Percentiles rank a stretch among this genome's conserved stretches.
phyloP scores from a whole-genome alignment of 2,329 filamentous ascomycete species.

The Xenosphaeropsis pyriputrescens region DNA sequence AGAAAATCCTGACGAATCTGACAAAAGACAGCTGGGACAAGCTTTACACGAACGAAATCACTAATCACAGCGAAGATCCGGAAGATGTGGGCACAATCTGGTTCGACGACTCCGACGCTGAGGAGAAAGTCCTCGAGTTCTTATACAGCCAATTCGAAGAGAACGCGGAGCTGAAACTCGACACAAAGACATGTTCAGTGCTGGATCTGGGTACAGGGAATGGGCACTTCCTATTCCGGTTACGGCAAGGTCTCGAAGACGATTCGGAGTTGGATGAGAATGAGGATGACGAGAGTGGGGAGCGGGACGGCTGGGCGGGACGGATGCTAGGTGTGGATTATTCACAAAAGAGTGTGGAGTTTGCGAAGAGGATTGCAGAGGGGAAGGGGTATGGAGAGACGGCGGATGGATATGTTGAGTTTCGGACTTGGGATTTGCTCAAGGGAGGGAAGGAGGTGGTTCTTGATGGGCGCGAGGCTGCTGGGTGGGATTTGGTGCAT shows the following conservation, averaged over 20 bases:
- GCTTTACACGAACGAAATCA: conserved; percentile 56
- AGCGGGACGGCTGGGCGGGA: conserved; percentile 41
- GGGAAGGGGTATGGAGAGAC: conserved; percentile 16
- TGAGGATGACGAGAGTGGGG: not conserved
- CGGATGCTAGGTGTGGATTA: conserved; percentile 82
- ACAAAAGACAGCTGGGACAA: conserved; percentile 49
- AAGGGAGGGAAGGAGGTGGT: conserved; percentile 20
- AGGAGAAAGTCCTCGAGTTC: conserved; percentile 65
- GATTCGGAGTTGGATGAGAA: conserved; percentile 6
- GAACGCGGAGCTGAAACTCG: conserved; percentile 6
- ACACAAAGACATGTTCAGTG: conserved; percentile 34
- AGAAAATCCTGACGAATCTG: not conserved
- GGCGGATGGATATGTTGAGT: conserved; percentile 21
- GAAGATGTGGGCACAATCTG: conserved; percentile 79
- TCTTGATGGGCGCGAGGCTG: conserved; percentile 9
- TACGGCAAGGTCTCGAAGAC: conserved; percentile 34
- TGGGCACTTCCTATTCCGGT: conserved; percentile 75
- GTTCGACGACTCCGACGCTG: conserved; percentile 89
- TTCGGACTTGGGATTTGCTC: conserved; percentile 37
- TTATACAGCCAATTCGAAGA: conserved; percentile 5
- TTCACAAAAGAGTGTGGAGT: conserved; percentile 54
- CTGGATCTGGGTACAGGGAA: conserved; percentile 92
- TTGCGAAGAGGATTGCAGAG: conserved; percentile 51
- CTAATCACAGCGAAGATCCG: conserved; percentile 58
- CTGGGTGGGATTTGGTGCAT: conserved; percentile 78